These are phyloP conservation scores for Blastobotrys capitulatus DNA, from an alignment of 1,139 yeast species.

Conservation along the genomic window DNA sequence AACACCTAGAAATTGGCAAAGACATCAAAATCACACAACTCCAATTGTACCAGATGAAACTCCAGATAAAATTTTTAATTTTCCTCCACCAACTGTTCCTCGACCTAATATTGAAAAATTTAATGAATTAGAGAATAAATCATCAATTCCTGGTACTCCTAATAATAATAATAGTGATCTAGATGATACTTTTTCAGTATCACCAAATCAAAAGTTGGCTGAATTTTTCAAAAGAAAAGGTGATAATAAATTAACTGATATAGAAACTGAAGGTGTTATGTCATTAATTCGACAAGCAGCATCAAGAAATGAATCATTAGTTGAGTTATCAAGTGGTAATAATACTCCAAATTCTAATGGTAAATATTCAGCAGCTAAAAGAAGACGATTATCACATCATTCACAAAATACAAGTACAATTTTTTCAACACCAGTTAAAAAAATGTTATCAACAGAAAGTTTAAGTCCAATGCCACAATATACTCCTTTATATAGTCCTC, in stretches of 20 bases:
- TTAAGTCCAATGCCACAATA: constrained; percentile 7
- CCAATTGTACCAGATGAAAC: background rate
- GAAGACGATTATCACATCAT: background rate
- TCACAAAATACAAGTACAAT: background rate
- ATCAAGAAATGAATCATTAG: constrained; percentile 32
- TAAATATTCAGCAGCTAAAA: background rate
- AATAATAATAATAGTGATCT: constrained; percentile 2
- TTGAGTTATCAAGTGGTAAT: constrained; percentile 4
- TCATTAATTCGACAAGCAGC: constrained; percentile 43
- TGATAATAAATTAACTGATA: constrained; percentile 61
- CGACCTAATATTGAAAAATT: constrained; percentile 14
- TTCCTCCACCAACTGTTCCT: constrained; percentile 19
- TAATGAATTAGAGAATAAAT: constrained; percentile 4
- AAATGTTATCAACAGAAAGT: background rate
- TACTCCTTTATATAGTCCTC: constrained; percentile 10
- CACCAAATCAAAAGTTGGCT: constrained; percentile 58
- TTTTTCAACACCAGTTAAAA: constrained; percentile 5
- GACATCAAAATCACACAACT: background rate
- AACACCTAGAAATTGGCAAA: constrained; percentile 17
- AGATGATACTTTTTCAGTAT: constrained; percentile 8
- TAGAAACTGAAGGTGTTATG: constrained; percentile 82
- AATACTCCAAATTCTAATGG: background rate
- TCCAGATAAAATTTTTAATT: constrained; percentile 14
- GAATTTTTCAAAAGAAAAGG: constrained; percentile 74
- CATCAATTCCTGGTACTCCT: constrained; percentile 4